Conservation (phyloP, 805 yeast genomes). For the Lachancea thermotolerans region DNA sequence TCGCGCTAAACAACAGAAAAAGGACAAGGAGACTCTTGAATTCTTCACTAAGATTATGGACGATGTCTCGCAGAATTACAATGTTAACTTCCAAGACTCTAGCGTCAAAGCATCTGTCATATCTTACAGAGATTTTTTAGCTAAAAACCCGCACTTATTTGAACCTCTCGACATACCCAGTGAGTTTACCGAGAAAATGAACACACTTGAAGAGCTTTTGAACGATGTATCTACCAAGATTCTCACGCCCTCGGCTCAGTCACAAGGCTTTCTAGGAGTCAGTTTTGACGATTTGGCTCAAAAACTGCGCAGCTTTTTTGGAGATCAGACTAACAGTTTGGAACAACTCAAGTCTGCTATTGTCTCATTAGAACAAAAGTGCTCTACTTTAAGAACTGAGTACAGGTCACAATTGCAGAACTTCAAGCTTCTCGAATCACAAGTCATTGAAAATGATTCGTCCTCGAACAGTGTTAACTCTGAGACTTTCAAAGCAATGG, state of each 20-base stretch:
- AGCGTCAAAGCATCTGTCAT: slow-evolving; percentile 60
- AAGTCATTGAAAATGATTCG: not conserved
- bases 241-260: slow-evolving; percentile 1
- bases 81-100: slow-evolving; percentile 71
- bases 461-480: not conserved
- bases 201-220: slow-evolving; percentile 13
- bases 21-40: slow-evolving; percentile 16
- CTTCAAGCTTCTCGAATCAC: not conserved
- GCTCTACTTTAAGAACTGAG: slow-evolving; percentile 2
- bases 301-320: not conserved
- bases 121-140: slow-evolving; percentile 30
- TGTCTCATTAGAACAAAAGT: not conserved
- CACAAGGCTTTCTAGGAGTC: not conserved
- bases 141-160: slow-evolving; percentile 11
- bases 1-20: slow-evolving; percentile 18
- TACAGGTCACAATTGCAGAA: slow-evolving; percentile 1
- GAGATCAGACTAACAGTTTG: not conserved
- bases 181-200: slow-evolving; percentile 11
- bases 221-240: slow-evolving; percentile 14
- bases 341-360: not conserved
- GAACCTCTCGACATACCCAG: slow-evolving; percentile 10
- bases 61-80: slow-evolving; percentile 47
- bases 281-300: not conserved
- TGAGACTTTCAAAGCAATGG: not conserved
- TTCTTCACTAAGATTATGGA: slow-evolving; percentile 40